Evolutionary conservation across 225 moss, liverwort and hornwort genomes (phyloP), one percentile per base, ranked within the genome.

Genomic region (Neckera pumila): DNA sequence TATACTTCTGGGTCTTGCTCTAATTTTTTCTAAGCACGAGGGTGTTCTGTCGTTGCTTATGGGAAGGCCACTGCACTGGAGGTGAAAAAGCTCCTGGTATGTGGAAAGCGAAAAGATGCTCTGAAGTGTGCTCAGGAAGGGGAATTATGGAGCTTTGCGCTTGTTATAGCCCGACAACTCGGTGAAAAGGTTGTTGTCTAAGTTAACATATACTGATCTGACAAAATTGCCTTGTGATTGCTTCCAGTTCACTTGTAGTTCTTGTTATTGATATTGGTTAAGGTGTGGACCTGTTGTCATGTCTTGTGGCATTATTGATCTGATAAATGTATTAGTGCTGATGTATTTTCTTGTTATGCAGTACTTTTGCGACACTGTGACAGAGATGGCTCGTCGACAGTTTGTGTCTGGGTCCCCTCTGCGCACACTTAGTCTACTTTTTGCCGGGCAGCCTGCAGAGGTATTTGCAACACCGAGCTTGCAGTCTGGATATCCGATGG

Each of bases 361-460:
- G 96, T 95, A 90, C 61, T 97, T 96, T 81, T 88, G 95, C 82
- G 97, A 97, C 86, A 93, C 96, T 36, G 95, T 95, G 53, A 92
- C 92, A 87, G 94, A 95, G 87, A 96, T 97, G 96, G 94, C 97
- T 51, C 93, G 94, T 63, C 92, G 91, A 69, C 95, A 95, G 85
- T 95, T 95, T 93, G 92, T 94, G 59, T 92, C 93, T 36, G 97
- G 96, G 59, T 96, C 94, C 84, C 97, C 97, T 30, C 92, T 97
- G 54, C 95, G 97, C 43, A 97, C 97, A 17, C 93, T 96, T 72
- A 95, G 94, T 91, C 93, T 97, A 59, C 93, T 97, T 53, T 95
- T 99, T 73, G 99, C 99, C 80, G 99, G 99, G 76, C 98, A 97
- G 91, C 96, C 95, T 82, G 97, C 95, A 18, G 98, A 97, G 90